Percentiles rank a stretch among this genome's conserved stretches.
phyloP scores from a whole-genome alignment of 768 basidiomycete species.

The Agrocybe praecox region DNA sequence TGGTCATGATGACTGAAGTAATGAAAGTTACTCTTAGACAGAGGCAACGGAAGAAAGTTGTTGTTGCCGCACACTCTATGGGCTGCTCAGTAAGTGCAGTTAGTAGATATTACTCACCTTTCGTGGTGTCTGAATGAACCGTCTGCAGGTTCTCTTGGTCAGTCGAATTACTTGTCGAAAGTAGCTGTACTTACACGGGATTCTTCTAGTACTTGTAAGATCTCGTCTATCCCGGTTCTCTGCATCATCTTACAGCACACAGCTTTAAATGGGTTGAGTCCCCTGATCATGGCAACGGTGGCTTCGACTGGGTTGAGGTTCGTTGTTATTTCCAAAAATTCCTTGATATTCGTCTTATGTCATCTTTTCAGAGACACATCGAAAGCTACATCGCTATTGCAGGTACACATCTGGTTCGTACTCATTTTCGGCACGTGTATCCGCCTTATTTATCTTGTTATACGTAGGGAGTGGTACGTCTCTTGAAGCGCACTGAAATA shows the following conservation, averaged over 20 bases:
- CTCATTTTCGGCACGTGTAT: neutral
- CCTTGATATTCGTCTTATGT: neutral
- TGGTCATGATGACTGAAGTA: neutral
- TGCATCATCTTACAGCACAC: constrained; percentile 3
- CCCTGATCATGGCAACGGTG: constrained; percentile 77
- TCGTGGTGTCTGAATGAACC: neutral
- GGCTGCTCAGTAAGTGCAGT: constrained; percentile 64
- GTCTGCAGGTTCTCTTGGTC: constrained; percentile 51
- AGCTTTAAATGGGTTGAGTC: constrained; percentile 99
- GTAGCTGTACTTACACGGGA: neutral
- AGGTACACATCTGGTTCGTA: constrained; percentile 80
- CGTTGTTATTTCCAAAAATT: constrained; percentile 6
- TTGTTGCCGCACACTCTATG: constrained; percentile 88
- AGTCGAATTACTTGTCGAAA: constrained; percentile 18
- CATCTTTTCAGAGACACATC: constrained; percentile 65
- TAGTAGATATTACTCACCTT: neutral
- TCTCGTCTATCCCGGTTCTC: neutral
- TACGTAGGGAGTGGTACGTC: constrained; percentile 70
- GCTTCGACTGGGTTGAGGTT: constrained; percentile 91
- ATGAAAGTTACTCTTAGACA: constrained; percentile 38
- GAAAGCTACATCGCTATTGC: constrained; percentile 84
- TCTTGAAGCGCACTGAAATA: neutral
- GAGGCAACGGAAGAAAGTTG: constrained; percentile 76
- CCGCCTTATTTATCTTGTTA: neutral
- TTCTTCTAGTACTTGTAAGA: constrained; percentile 83